Evolutionary conservation across 176 grass and related monocot genomes (phyloP).

Genomic region (Otatea glauca): DNA sequence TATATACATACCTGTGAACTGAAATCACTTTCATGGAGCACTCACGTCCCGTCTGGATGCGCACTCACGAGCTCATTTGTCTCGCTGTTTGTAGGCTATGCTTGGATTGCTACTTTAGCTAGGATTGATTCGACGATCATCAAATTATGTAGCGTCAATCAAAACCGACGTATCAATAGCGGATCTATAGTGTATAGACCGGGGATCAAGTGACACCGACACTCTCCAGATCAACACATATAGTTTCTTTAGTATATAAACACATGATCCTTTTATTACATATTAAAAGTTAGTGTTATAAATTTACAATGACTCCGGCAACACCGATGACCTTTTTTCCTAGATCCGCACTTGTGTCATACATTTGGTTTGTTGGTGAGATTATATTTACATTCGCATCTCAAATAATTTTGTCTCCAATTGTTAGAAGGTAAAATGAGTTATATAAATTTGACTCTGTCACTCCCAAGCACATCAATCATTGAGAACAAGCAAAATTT

Average conservation of each 20-base stretch:
- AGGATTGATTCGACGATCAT: background rate
- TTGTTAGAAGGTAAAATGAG: too few species aligned
- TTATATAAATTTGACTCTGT: background rate
- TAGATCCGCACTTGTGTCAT: background rate
- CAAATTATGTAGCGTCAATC: background rate
- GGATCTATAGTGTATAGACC: too few species aligned
- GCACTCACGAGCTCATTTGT: background rate
- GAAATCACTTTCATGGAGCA: background rate
- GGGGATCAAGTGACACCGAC: too few species aligned
- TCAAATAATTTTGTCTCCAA: background rate
- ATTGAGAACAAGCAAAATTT: background rate
- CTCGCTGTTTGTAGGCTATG: background rate
- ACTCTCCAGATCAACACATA: too few species aligned
- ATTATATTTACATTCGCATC: background rate
- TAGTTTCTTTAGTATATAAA: too few species aligned
- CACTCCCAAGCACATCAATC: background rate
- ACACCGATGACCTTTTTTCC: too few species aligned
- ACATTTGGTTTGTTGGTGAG: background rate
- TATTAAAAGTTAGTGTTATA: too few species aligned
- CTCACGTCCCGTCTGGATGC: background rate
- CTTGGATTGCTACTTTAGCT: background rate
- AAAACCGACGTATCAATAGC: too few species aligned
- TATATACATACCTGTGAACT: background rate
- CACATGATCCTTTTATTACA: too few species aligned
- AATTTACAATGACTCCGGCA: too few species aligned